A percentile compares a stretch with the other conserved stretches of the same genome.
These are phyloP conservation scores for Cardamine chenopodiifolia DNA, from an alignment of 345 rosid species.

Conservation along the genomic window DNA sequence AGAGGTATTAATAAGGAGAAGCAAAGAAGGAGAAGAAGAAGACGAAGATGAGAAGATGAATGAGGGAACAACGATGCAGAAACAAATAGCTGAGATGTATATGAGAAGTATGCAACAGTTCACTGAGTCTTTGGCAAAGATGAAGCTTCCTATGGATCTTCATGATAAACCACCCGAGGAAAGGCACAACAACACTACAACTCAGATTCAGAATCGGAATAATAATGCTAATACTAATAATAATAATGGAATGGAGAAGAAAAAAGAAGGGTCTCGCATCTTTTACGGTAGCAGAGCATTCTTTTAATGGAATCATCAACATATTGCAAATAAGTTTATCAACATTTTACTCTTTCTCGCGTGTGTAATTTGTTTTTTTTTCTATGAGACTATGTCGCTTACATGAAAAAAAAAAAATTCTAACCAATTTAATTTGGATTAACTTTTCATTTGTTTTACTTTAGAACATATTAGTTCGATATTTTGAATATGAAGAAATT, in stretches of 20 bases:
- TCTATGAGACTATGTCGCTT: too few relatives aligned
- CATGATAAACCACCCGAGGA: conserved; percentile 10
- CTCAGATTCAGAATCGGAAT: conserved; percentile 48
- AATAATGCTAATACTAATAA: background rate
- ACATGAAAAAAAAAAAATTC: too few relatives aligned
- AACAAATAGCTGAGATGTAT: conserved; percentile 94
- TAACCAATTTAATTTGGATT: too few relatives aligned
- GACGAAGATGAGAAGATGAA: conserved; percentile 48
- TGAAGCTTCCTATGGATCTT: conserved; percentile 87
- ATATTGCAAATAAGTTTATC: conserved; percentile 20
- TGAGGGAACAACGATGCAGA: conserved; percentile 88
- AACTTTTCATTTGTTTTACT: too few relatives aligned
- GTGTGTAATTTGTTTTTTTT: background rate
- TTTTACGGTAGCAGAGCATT: conserved; percentile 96
- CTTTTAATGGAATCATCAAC: conserved; percentile 52
- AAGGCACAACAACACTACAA: conserved; percentile 32
- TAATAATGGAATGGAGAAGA: conserved; percentile 55
- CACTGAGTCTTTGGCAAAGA: conserved; percentile 83
- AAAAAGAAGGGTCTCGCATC: conserved; percentile 84
- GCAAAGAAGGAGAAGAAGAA: conserved; percentile 40
- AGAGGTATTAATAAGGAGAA: conserved; percentile 49
- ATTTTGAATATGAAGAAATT: too few relatives aligned
- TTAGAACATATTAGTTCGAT: too few relatives aligned
- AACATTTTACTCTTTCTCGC: too few relatives aligned
- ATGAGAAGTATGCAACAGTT: conserved; percentile 97